Percentiles rank a stretch among this genome's conserved stretches.
Conservation (phyloP, 495 filamentous ascomycete genomes). For the Margaritispora aquatica region DNA sequence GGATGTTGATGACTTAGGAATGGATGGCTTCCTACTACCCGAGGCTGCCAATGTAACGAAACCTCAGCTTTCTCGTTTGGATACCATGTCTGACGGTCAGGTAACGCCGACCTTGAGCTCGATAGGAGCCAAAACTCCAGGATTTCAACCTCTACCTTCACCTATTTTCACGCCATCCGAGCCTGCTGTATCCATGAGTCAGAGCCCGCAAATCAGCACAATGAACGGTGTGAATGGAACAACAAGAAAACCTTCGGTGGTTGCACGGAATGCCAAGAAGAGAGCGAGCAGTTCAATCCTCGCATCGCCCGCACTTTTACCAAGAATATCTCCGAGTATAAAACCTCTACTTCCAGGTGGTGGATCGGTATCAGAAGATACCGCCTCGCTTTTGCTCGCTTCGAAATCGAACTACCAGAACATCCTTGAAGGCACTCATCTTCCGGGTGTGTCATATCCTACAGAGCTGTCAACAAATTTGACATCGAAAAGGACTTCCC, state of each 20-base stretch:
- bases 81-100: constrained; percentile 34
- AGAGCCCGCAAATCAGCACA: constrained; percentile 47
- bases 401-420: constrained; percentile 98
- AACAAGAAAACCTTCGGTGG: constrained; percentile 35
- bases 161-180: constrained; percentile 36
- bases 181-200: constrained; percentile 35
- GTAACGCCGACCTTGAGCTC: constrained; percentile 28
- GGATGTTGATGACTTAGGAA: constrained; percentile 22
- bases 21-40: constrained; percentile 24
- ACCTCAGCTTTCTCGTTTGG: constrained; percentile 38
- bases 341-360: constrained; percentile 80
- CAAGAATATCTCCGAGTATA: constrained; percentile 90
- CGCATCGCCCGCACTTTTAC: constrained; percentile 73
- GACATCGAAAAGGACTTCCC: constrained; percentile 93
- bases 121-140: constrained; percentile 29
- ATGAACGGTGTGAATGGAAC: constrained; percentile 16
- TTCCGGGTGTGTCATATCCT: constrained; percentile 87
- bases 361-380: constrained; percentile 45
- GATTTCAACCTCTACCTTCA: constrained; percentile 40
- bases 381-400: constrained; percentile 79
- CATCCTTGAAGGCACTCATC: constrained; percentile 84
- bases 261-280: constrained; percentile 53
- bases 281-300: constrained; percentile 74
- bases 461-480: constrained; percentile 85
- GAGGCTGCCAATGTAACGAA: constrained; percentile 24